Conservation (phyloP, 306 rosid species). For the Carpinus viminea region DNA sequence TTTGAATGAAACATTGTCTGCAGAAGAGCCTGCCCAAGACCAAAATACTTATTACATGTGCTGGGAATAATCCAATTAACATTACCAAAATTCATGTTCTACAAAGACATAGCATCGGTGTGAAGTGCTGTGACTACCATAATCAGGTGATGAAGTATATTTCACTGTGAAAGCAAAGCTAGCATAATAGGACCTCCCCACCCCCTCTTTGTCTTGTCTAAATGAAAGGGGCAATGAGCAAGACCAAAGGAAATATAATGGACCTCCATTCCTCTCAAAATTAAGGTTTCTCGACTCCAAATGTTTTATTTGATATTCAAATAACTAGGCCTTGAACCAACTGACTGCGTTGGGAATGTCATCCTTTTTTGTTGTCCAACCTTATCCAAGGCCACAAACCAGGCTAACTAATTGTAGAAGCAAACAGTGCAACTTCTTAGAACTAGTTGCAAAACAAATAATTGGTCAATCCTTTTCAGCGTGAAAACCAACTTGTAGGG, state of each 20-base stretch:
- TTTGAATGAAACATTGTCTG: constrained; percentile 86
- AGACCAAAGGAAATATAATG: neutral
- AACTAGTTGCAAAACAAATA: neutral
- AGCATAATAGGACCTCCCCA: neutral
- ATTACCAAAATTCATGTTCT: neutral
- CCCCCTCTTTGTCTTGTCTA: neutral
- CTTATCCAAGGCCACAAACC: neutral
- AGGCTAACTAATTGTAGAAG: neutral
- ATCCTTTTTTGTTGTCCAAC: neutral
- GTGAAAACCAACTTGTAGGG: neutral
- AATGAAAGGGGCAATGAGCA: neutral
- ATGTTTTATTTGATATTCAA: neutral
- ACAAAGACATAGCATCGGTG: neutral
- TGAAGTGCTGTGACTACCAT: neutral
- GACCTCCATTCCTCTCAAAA: neutral
- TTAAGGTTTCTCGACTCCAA: neutral
- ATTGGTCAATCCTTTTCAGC: neutral
- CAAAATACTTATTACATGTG: constrained; percentile 18
- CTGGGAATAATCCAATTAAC: neutral
- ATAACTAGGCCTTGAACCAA: neutral
- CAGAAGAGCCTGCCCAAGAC: constrained; percentile 72
- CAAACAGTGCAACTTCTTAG: neutral
- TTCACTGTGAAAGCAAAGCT: neutral
- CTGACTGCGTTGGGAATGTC: neutral
- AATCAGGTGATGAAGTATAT: neutral